Conservation (phyloP, 768 basidiomycete genomes). For the Russula olivacea region DNA sequence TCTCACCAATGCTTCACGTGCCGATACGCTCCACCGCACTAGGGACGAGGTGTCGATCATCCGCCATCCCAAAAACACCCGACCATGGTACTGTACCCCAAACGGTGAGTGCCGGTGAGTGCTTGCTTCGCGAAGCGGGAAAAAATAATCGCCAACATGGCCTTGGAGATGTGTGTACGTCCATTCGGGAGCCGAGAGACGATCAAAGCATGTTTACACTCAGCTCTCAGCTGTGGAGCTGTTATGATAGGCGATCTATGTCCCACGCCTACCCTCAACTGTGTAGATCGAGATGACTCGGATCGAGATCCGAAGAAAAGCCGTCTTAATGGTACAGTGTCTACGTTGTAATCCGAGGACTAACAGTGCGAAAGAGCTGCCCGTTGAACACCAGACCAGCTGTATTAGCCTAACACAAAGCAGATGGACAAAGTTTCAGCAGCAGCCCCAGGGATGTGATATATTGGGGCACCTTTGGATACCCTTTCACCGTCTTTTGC, state of each 20-base stretch:
- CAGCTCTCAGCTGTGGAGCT: neutral
- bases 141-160: neutral
- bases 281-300: neutral
- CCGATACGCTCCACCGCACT: neutral
- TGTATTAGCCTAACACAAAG: neutral
- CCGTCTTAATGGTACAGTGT: too few relatives aligned
- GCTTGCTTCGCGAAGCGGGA: neutral
- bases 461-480: neutral
- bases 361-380: neutral
- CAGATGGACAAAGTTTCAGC: neutral
- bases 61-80: neutral
- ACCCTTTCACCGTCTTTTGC: neutral
- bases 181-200: neutral
- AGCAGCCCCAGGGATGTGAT: neutral
- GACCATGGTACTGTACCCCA: neutral
- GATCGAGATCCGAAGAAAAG: neutral
- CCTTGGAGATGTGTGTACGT: conserved; percentile 8
- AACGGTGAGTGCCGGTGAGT: neutral
- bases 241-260: neutral
- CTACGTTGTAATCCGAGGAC: neutral
- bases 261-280: neutral
- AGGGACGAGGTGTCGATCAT: conserved; percentile 6
- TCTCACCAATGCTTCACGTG: neutral
- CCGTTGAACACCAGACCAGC: neutral
- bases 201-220: neutral